Base-by-base conservation (phyloP, 371 early-diverging fungal genomes). In the Lichtheimia corymbifera region DNA sequence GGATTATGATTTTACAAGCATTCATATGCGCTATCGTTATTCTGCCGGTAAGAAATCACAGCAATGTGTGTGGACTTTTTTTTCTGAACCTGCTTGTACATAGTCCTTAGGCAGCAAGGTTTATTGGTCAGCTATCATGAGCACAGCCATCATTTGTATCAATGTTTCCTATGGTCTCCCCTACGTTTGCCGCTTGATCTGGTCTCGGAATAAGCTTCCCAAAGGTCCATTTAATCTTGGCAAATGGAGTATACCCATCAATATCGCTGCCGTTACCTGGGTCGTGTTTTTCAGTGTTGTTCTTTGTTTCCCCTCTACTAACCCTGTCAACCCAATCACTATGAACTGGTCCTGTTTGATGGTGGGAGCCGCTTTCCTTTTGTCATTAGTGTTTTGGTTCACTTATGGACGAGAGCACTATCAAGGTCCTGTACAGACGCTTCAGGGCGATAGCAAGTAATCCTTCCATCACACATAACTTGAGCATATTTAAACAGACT, bases 371-470 rank as follows among this genome's bases (percentile, higher is more conserved):
- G 62, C 57, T 4, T 20, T 68, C 0, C 3, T 68, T 22, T 60
- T 68, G 35, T 53, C 68, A 7, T 22, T 61, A 4, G 20, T 56
- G 18, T 68, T 63, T 25, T 68, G 68, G 68, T 43, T 40, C 27
- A 40, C 60, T 28, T 50, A 42, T 22, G 68, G 68, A 4, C 55
- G 62, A 25, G 43, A 68, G 5, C 44, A 42, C n/a, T 68, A 68
- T 44, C 55, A 64, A 50, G 68, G 68, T 0, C 68, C 68, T 6
- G 35, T 61, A 41, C 91, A 59, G 18, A 65, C 64, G 2, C n/a
- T 47, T 12, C 18, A 47, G 6, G 47, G 47, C 7, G 35, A 35
- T 35, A 35, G 35, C 35, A 35, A 47, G 47, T 47, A 22, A 9
- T 47, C 12, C 3, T 1, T 47, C 1, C n/a, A 47, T n/a, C n/a